Evolutionary conservation across 2,329 filamentous ascomycete species (phyloP).

Genomic region (Fusarium multiceps): DNA sequence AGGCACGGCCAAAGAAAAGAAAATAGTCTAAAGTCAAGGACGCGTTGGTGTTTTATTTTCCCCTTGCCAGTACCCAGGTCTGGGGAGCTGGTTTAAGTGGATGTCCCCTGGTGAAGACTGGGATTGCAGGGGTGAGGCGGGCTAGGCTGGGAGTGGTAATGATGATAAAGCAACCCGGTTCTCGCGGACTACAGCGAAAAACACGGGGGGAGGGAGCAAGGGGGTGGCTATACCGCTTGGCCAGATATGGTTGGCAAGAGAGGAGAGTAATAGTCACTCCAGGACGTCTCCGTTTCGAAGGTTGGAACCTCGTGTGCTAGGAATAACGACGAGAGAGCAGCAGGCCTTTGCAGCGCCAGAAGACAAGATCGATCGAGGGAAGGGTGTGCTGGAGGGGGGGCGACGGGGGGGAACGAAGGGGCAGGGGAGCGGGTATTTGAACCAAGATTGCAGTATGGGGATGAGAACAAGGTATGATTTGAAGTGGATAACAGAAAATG

Average conservation of each 20-base stretch:
- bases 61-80: constrained; percentile 60
- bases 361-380: constrained; percentile 47
- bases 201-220: constrained; percentile 38
- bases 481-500: constrained; percentile 49
- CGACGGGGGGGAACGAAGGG: constrained; percentile 47
- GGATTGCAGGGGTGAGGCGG: constrained; percentile 63
- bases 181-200: constrained; percentile 46
- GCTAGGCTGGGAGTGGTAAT: constrained; percentile 58
- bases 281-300: constrained; percentile 30
- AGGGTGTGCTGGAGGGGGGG: constrained; percentile 44
- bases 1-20: constrained; percentile 48
- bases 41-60: constrained; percentile 64
- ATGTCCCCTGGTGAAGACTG: constrained; percentile 58
- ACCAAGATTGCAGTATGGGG: constrained; percentile 47
- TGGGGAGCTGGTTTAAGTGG: constrained; percentile 55
- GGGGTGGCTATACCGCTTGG: constrained; percentile 49
- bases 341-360: constrained; percentile 43
- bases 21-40: constrained; percentile 56
- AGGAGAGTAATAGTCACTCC: constrained; percentile 27
- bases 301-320: constrained; percentile 36
- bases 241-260: constrained; percentile 35
- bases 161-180: constrained; percentile 54
- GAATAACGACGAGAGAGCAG: constrained; percentile 38
- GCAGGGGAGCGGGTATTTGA: constrained; percentile 52
- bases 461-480: constrained; percentile 50